These are phyloP conservation scores for Priceomyces carsonii DNA, from an alignment of 805 yeast species.

Conservation along the genomic window DNA sequence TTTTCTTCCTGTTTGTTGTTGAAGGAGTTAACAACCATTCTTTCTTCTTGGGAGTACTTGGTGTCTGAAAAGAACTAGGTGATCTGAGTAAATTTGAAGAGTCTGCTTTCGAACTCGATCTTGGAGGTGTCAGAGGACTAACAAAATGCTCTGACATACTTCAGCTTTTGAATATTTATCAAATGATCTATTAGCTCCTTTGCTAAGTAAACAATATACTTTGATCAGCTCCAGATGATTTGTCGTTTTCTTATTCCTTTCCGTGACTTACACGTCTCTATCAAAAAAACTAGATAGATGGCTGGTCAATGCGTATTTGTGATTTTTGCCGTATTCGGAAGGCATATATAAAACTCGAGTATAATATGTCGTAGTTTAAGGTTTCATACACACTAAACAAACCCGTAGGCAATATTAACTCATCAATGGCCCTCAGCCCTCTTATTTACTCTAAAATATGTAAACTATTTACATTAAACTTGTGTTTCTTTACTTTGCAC, in stretches of 20 bases:
- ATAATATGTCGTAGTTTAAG: background rate
- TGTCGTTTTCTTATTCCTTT: too few relatives aligned
- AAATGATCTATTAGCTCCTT: background rate
- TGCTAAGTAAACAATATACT: too few relatives aligned
- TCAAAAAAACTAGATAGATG: too few relatives aligned
- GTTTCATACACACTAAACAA: background rate
- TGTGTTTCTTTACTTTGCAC: slow-evolving; percentile 16
- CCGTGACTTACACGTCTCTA: too few relatives aligned
- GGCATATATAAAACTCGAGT: background rate
- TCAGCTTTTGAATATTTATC: background rate
- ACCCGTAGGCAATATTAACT: background rate
- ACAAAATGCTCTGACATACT: slow-evolving; percentile 9
- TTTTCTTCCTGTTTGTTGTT: slow-evolving; percentile 3
- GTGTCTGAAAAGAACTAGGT: slow-evolving; percentile 10
- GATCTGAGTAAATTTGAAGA: slow-evolving; percentile 2
- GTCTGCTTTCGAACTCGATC: slow-evolving; percentile 5
- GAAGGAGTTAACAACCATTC: slow-evolving; percentile 8
- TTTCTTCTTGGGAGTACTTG: slow-evolving; percentile 9
- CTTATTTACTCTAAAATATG: slow-evolving; percentile 18
- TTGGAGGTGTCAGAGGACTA: slow-evolving; percentile 16
- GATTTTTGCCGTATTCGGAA: slow-evolving; percentile 6
- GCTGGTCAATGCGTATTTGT: slow-evolving; percentile 6
- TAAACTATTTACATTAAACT: slow-evolving; percentile 27
- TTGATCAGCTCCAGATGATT: too few relatives aligned
- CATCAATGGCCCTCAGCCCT: background rate